A percentile compares a stretch with the other conserved stretches of the same genome.
Evolutionary conservation across 2,329 filamentous ascomycete genomes (phyloP).

Genomic region (Ascochyta pisi): DNA sequence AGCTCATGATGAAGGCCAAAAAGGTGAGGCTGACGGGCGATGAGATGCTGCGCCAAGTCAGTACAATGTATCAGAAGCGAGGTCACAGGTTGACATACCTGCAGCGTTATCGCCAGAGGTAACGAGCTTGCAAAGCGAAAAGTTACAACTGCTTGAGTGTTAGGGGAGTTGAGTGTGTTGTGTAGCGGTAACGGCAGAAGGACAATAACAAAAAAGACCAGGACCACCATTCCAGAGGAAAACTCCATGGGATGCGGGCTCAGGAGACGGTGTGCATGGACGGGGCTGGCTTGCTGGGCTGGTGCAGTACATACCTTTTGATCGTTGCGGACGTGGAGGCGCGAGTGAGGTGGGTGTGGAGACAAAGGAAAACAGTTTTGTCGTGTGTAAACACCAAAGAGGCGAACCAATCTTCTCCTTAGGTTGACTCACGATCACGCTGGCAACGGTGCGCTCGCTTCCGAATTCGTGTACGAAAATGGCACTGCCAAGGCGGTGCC

Average conservation of each 20-base stretch:
- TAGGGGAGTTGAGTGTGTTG: background rate
- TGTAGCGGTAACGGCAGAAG: background rate
- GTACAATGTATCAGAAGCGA: background rate
- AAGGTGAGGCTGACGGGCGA: background rate
- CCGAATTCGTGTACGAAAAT: background rate
- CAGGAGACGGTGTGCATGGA: background rate
- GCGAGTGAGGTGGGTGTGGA: background rate
- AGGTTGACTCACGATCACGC: background rate
- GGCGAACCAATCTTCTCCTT: background rate
- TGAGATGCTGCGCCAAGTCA: background rate
- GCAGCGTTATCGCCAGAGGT: background rate
- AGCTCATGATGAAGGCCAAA: background rate
- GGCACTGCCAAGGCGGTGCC: background rate
- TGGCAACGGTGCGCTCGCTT: constrained; percentile 1
- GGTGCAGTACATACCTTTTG: background rate
- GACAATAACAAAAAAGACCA: background rate
- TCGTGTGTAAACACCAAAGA: background rate
- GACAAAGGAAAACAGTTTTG: background rate
- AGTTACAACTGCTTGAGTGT: background rate
- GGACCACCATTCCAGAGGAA: background rate
- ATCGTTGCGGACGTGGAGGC: background rate
- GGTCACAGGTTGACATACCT: background rate
- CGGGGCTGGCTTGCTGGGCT: background rate
- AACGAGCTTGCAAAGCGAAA: background rate
- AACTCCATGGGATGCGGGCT: background rate